Conservation (phyloP, 768 basidiomycete species). For the Auricularia auricula-judae region DNA sequence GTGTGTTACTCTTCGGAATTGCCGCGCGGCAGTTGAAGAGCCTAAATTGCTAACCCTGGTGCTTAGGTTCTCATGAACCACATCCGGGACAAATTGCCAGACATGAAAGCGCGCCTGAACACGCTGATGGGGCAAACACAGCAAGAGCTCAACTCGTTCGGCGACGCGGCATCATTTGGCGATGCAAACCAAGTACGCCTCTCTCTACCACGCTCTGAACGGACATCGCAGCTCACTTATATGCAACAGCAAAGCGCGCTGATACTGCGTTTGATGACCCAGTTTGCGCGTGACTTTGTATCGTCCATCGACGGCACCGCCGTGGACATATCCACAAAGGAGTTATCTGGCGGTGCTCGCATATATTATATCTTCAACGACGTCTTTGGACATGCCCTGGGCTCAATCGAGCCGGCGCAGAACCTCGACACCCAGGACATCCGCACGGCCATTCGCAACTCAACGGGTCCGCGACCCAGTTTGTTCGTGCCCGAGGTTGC, state of each 20-base stretch:
- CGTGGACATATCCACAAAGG: conserved; percentile 93
- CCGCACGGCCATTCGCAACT: conserved; percentile 95
- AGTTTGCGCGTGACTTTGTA: conserved; percentile 94
- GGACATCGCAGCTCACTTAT: not conserved
- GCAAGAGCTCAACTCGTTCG: conserved; percentile 94
- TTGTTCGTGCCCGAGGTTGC: conserved; percentile 95
- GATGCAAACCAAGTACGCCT: conserved; percentile 54
- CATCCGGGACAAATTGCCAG: conserved; percentile 95
- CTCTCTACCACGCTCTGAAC: conserved; percentile 5
- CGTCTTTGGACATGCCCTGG: conserved; percentile 86
- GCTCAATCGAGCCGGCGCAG: conserved; percentile 79
- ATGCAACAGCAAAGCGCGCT: conserved; percentile 64
- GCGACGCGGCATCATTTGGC: conserved; percentile 84
- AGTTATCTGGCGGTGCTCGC: conserved; percentile 92
- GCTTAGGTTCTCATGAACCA: conserved; percentile 76
- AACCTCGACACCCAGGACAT: conserved; percentile 93
- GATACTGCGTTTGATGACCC: conserved; percentile 93
- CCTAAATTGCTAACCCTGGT: conserved; percentile 19
- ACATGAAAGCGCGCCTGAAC: conserved; percentile 98
- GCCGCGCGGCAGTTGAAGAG: not conserved
- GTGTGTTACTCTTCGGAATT: conserved; percentile 28
- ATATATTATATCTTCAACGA: conserved; percentile 99
- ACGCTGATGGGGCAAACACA: conserved; percentile 99
- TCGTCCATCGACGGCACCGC: conserved; percentile 96
- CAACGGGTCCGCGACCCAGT: conserved; percentile 92